Percentiles rank a stretch among this genome's conserved stretches.
These are phyloP conservation scores for Solanum gracilifrons DNA, from an alignment of 257 asterid genomes.

Conservation along the genomic window DNA sequence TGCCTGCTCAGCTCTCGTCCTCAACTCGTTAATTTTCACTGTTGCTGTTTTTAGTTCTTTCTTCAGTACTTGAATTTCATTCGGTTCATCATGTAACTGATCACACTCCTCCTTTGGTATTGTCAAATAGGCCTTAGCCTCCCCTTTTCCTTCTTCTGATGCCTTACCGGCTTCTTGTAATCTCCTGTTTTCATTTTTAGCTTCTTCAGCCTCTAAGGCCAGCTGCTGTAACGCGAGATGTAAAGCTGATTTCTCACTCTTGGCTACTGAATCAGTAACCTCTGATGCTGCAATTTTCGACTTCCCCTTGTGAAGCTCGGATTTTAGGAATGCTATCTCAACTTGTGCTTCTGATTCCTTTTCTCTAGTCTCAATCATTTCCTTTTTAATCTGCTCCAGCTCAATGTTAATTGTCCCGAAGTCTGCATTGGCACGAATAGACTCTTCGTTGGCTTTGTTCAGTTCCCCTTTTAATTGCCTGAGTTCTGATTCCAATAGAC, in stretches of 20 bases:
- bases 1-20: slow-evolving; percentile 74
- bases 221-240: slow-evolving; percentile 40
- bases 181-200: slow-evolving; percentile 21
- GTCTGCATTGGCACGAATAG: background rate
- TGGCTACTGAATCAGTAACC: slow-evolving; percentile 33
- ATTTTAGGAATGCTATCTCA: slow-evolving; percentile 40
- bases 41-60: slow-evolving; percentile 36
- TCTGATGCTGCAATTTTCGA: slow-evolving; percentile 35
- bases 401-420: slow-evolving; percentile 9
- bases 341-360: slow-evolving; percentile 29
- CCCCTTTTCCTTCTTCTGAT: background rate
- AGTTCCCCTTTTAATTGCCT: slow-evolving; percentile 16
- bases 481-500: slow-evolving; percentile 28
- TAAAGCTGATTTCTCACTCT: slow-evolving; percentile 30
- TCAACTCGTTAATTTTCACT: slow-evolving; percentile 32
- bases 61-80: slow-evolving; percentile 16
- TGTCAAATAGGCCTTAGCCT: background rate
- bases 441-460: slow-evolving; percentile 7
- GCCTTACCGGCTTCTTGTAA: slow-evolving; percentile 12
- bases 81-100: background rate
- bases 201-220: slow-evolving; percentile 40
- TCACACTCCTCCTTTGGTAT: slow-evolving; percentile 10
- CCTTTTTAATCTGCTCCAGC: slow-evolving; percentile 15
- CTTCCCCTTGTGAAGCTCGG: slow-evolving; percentile 38
- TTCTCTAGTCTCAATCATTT: slow-evolving; percentile 10